Conservation (phyloP, 2,329 filamentous ascomycete genomes). For the Colletotrichum sp. region DNA sequence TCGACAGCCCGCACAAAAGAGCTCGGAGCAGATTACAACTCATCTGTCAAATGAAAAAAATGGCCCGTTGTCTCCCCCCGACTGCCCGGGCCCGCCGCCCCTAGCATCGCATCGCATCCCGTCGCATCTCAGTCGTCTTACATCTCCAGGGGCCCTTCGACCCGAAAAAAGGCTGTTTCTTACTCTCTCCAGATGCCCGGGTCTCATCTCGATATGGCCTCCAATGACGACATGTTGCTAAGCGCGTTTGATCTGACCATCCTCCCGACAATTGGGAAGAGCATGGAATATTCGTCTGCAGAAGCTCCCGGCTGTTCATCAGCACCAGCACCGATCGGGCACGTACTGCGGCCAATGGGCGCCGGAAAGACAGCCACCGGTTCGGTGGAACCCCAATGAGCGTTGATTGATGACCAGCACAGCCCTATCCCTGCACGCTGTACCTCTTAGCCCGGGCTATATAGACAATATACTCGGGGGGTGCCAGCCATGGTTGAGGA, state of each 20-base stretch:
- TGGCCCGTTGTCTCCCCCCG: not conserved
- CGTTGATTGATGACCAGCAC: conserved; percentile 9
- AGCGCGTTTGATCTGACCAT: conserved; percentile 19
- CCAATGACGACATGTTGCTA: conserved; percentile 22
- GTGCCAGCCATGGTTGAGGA: not conserved
- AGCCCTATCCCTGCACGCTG: conserved; percentile 13
- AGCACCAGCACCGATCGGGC: conserved; percentile 14
- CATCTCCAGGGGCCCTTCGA: conserved; percentile 1
- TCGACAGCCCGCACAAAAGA: not conserved
- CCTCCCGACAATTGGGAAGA: conserved; percentile 16
- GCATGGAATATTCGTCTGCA: conserved; percentile 13
- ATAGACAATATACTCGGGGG: not conserved
- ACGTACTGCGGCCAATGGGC: conserved; percentile 21
- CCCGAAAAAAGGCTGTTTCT: not conserved
- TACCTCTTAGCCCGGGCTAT: not conserved
- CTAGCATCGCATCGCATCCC: conserved; percentile 1
- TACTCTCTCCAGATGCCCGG: conserved; percentile 18
- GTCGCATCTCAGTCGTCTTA: not conserved
- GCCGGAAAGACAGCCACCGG: not conserved
- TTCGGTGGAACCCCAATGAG: conserved; percentile 5
- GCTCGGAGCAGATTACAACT: not conserved
- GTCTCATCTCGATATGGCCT: conserved; percentile 7
- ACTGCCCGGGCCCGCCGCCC: not conserved
- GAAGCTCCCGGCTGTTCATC: conserved; percentile 16
- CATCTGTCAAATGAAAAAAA: not conserved